Base-by-base conservation (phyloP, 441 rosid species). In the Flueggea neowawraea region DNA sequence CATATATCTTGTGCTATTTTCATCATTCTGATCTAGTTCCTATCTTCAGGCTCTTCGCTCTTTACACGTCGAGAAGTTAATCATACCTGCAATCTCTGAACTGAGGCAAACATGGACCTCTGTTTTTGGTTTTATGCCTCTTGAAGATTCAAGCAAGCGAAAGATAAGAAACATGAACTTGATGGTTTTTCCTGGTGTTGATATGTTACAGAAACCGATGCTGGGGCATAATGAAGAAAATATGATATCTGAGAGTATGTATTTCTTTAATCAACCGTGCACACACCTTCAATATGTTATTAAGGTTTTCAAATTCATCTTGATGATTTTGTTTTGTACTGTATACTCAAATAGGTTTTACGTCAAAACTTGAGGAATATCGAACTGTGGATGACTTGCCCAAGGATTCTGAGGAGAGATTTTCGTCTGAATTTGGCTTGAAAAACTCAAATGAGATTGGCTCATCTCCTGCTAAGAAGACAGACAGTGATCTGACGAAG, bases 21-120 rank as follows among this genome's bases (percentile, higher is more conserved):
- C n/a, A 52, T 63, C 49, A 69, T 58, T 67, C 55, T 47, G 60
- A 15, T n/a, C 17, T 44, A 59, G 16, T 12, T 54, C 48, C 22
- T 22, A 22, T 54, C 62, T 54, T 73, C 86, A 95, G 99, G 91
- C 82, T 66, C 89, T 95, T 13, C 6, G 74, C 81, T 76, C 86
- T 65, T 85, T 91, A 56, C 71, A 78, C 59, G 87, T 95, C 52
- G 92, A 79, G 77, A 91, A 82, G 66, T 75, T 91, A 83, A 87
- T 91, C 67, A 89, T 95, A 77, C 99, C 97, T 66, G 99, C 99
- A 61, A 78, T 95, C 54, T 82, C 94, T 57, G 96, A 95, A 66
- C 79, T 95, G 36, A 84, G 67, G 65, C 87, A 82, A 70, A 89
- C 97, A 5, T 95, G 98, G 99, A 91, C 87, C 55, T 82, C 90